These are phyloP conservation scores for Nannizzia gypsea DNA, from an alignment of 2,329 filamentous ascomycete species.

Conservation along the genomic window DNA sequence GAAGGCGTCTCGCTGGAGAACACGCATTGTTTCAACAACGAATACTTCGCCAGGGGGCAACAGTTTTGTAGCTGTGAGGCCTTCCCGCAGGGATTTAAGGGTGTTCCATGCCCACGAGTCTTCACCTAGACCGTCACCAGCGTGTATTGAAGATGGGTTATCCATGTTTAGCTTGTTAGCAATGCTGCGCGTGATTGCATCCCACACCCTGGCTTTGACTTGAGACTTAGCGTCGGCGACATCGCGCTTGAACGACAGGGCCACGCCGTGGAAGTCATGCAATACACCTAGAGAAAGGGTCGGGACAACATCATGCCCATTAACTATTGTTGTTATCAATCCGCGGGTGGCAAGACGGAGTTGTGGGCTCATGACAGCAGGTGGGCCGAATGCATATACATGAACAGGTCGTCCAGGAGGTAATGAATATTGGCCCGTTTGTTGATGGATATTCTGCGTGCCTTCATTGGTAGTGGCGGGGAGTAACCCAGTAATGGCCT, in stretches of 20 bases:
- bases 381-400: constrained; percentile 67
- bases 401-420: constrained; percentile 61
- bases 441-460: constrained; percentile 13
- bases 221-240: constrained; percentile 55
- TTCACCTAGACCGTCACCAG: constrained; percentile 45
- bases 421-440: constrained; percentile 36
- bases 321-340: constrained; percentile 61
- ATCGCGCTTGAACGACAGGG: constrained; percentile 62
- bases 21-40: constrained; percentile 54
- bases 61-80: constrained; percentile 58
- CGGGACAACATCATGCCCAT: constrained; percentile 63
- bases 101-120: constrained; percentile 58
- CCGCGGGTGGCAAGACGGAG: constrained; percentile 59
- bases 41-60: constrained; percentile 68
- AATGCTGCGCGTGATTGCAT: constrained; percentile 50
- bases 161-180: constrained; percentile 50
- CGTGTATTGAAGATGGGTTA: constrained; percentile 33
- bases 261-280: constrained; percentile 62
- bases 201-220: constrained; percentile 55
- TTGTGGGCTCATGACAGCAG: constrained; percentile 58
- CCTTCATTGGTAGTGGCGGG: constrained; percentile 4
- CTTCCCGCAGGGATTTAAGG: constrained; percentile 52
- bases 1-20: constrained; percentile 58
- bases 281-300: constrained; percentile 61
- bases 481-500: constrained; percentile 27